These are phyloP conservation scores for Emmonsiellopsis sp. DNA, from an alignment of 2,329 filamentous ascomycete species.

Conservation along the genomic window DNA sequence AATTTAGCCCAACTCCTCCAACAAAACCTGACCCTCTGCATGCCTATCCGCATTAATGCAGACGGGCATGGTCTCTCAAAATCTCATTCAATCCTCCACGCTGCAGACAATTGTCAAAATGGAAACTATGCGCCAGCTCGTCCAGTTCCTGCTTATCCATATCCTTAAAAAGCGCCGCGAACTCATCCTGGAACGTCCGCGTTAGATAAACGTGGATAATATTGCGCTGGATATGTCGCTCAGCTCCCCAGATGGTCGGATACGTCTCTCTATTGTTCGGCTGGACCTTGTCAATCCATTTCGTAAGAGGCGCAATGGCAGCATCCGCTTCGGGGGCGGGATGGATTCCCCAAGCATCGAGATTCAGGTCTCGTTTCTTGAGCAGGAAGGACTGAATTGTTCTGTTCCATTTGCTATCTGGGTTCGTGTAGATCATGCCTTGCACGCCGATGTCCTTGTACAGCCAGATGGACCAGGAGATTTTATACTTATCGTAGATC, in stretches of 20 bases:
- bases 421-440: slow-evolving; percentile 45
- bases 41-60: not conserved
- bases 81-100: slow-evolving; percentile 45
- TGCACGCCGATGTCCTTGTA: slow-evolving; percentile 52
- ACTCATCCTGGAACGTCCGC: slow-evolving; percentile 45
- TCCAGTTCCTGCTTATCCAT: slow-evolving; percentile 47
- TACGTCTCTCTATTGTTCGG: slow-evolving; percentile 36
- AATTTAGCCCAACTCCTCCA: no score
- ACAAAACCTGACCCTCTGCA: not conserved
- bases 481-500: slow-evolving; percentile 45
- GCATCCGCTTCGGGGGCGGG: slow-evolving; percentile 37
- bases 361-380: slow-evolving; percentile 46
- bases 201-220: slow-evolving; percentile 43
- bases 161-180: slow-evolving; percentile 46
- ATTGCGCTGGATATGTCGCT: slow-evolving; percentile 39
- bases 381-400: slow-evolving; percentile 44
- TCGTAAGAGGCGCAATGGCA: slow-evolving; percentile 36
- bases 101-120: slow-evolving; percentile 46
- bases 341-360: slow-evolving; percentile 49
- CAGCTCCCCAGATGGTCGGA: slow-evolving; percentile 43
- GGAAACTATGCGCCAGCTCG: slow-evolving; percentile 45
- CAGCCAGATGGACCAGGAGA: slow-evolving; percentile 52
- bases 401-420: slow-evolving; percentile 41
- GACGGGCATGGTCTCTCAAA: slow-evolving; percentile 35
- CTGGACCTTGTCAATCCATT: slow-evolving; percentile 36